Base-by-base conservation (phyloP, 2,329 filamentous ascomycete species). In the Dothideomycetes sp. region DNA sequence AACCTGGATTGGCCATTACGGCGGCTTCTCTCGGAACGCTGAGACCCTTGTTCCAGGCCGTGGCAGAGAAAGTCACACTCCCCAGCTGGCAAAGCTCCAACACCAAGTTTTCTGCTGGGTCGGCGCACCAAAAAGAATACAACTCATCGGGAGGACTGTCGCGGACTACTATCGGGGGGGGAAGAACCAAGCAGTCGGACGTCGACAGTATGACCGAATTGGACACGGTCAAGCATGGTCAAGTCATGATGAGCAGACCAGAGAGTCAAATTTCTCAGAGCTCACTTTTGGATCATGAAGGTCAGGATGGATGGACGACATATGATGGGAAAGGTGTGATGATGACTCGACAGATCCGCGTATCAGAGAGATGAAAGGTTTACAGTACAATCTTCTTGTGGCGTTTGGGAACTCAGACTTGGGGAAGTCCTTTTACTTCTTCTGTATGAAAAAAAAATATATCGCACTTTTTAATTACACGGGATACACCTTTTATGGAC, bases 31-130 rank as follows among this genome's bases (percentile, higher is more conserved):
- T 27, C 9, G 9, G 9, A 27, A n/a, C 24, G 24, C 24, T 27
- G 24, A 9, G 24, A 27, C 24, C 24, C 9, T n/a, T n/a, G 3
- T 49, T 53, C 38, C 12, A 15, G n/a, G n/a, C n/a, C n/a, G n/a
- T n/a, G n/a, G n/a, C n/a, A n/a, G n/a, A n/a, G n/a, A n/a, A n/a
- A n/a, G n/a, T n/a, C n/a, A n/a, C n/a, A n/a, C n/a, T n/a, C n/a
- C n/a, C n/a, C 29, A 6, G 4, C 29, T 31, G 29, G 29, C 29
- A 31, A 31, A 31, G 29, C 29, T 18, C 15, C 8, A 18, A 31
- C 29, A 31, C 16, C 29, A 31, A 19, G 29, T 5, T 18, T 31
- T 4, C 29, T 43, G 40, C 40, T 30, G 33, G 33, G 32, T 25
- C 40, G 16, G 30, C 33, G 25, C 18, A 24, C 25, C 18, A 20